Evolutionary conservation across 768 basidiomycete genomes (phyloP), one percentile per base, ranked within the genome.

Genomic region (Pleurotus citrinopileatus): DNA sequence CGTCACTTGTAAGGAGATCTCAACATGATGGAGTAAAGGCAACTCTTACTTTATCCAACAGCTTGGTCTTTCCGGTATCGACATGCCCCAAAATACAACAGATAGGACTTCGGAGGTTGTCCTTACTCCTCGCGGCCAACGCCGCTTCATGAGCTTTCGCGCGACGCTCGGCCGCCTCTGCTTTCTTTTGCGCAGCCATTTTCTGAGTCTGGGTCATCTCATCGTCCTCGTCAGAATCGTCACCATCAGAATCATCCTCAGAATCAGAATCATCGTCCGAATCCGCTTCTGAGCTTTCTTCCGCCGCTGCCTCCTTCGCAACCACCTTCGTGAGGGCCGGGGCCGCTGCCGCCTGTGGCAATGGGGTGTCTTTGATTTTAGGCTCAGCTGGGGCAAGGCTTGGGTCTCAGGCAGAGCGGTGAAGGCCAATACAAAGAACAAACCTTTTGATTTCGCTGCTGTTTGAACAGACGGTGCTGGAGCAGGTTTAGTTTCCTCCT

Each of bases 51-150:
- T 98, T 98, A 69, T 99, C 97, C 61, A 99, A 71, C 34, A 99
- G 75, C 71, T 97, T 98, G 12, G 97, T 99, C 74, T 99, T 99
- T 56, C 97, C 97, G 3, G 95, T 98, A 77, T 99, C 97, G 80
- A 99, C 97, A 68, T 99, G 97, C 56, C 97, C 97, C 57, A 99
- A 71, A 63, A 99, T 99, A 82, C 96, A 98, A 67, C 96, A 98
- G 66, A 99, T 99, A 12, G 97, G 97, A 67, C 89, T 92, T 38
- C 97, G 89, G 43, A 99, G 73, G 66, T 98, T 74, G 60, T 98
- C 94, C 69, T 91, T 94, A 67, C 73, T 92, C 48, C 92, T 73
- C 3, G 89, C 90, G 37, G 94, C 91, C 55, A 95, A 68, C 2
- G 97, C 95, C 25, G 83, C 88, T 67, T 91, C 85, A 60, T 87